Conservation (phyloP, 2,329 filamentous ascomycete species). For the Fusarium verticillioides region DNA sequence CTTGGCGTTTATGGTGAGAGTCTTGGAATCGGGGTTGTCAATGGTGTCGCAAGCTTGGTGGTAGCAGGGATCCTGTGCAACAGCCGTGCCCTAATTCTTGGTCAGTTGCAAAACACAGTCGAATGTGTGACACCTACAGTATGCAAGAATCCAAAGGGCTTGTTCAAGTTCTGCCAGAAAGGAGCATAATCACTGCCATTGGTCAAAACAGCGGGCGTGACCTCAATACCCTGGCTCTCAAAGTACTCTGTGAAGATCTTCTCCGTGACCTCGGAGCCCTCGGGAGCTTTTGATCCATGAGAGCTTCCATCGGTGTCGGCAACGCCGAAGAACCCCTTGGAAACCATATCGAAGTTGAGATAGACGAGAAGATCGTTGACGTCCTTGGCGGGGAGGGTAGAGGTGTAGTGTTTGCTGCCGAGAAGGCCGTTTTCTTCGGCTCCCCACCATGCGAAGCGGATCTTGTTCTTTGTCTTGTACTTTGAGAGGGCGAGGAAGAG, state of each 20-base stretch:
- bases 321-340: slow-evolving; percentile 39
- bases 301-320: slow-evolving; percentile 41
- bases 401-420: slow-evolving; percentile 35
- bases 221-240: slow-evolving; percentile 47
- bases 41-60: slow-evolving; percentile 52
- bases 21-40: slow-evolving; percentile 51
- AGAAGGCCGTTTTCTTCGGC: slow-evolving; percentile 37
- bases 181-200: slow-evolving; percentile 51
- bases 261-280: slow-evolving; percentile 43
- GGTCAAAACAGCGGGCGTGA: slow-evolving; percentile 34
- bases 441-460: slow-evolving; percentile 40
- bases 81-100: slow-evolving; percentile 4
- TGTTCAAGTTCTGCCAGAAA: slow-evolving; percentile 45
- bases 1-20: slow-evolving; percentile 43
- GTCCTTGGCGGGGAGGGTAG: slow-evolving; percentile 20
- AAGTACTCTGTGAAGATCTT: slow-evolving; percentile 44
- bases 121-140: neutral
- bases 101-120: fast-evolving
- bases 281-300: slow-evolving; percentile 42
- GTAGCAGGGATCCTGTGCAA: slow-evolving; percentile 43
- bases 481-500: slow-evolving; percentile 35
- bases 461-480: slow-evolving; percentile 43
- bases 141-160: slow-evolving; percentile 39
- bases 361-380: slow-evolving; percentile 37
- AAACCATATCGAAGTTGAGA: slow-evolving; percentile 41